These are phyloP conservation scores for Neurospora sp. DNA, from an alignment of 495 filamentous ascomycete species.

Conservation along the genomic window DNA sequence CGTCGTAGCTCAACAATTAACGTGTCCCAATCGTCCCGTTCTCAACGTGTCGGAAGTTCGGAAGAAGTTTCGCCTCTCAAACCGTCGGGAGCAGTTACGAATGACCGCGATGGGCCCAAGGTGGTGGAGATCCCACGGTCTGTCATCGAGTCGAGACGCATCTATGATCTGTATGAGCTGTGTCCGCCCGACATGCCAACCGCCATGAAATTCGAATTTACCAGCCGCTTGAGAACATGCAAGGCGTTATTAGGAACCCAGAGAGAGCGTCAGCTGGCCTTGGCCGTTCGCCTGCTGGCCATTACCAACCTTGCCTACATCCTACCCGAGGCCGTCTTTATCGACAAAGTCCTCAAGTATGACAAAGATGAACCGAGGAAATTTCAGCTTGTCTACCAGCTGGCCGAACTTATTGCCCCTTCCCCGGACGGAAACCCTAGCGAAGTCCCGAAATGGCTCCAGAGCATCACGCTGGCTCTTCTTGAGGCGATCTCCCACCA, in stretches of 20 bases:
- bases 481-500: constrained; percentile 76
- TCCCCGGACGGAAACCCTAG: constrained; percentile 52
- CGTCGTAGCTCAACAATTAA: constrained; percentile 37
- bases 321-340: constrained; percentile 65
- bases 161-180: constrained; percentile 58
- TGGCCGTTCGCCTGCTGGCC: constrained; percentile 74
- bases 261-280: constrained; percentile 60
- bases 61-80: constrained; percentile 25
- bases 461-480: constrained; percentile 71
- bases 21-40: constrained; percentile 27
- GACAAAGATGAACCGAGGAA: constrained; percentile 86
- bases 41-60: constrained; percentile 17
- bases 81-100: constrained; percentile 28
- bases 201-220: constrained; percentile 69
- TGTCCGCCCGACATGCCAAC: constrained; percentile 58
- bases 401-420: constrained; percentile 78
- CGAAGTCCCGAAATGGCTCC: constrained; percentile 59
- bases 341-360: constrained; percentile 73
- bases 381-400: constrained; percentile 83
- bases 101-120: constrained; percentile 48
- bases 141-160: constrained; percentile 47
- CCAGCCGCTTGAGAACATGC: constrained; percentile 76
- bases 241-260: constrained; percentile 58
- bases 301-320: constrained; percentile 90
- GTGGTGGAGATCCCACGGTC: constrained; percentile 62